phyloP scores from a whole-genome alignment of 306 rosid species.

The Pueraria montana region DNA sequence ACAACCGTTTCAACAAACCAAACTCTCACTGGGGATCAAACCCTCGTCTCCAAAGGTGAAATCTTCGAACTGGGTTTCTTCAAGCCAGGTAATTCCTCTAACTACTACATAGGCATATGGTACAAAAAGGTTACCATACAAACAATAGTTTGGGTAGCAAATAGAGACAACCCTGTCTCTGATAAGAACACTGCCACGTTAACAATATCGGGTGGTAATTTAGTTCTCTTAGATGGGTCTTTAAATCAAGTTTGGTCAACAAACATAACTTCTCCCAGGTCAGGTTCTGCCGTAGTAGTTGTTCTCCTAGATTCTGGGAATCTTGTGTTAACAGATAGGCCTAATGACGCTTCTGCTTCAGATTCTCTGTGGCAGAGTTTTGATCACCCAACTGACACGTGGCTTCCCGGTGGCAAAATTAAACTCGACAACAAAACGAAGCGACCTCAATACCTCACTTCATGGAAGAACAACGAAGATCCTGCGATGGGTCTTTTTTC shows the following conservation, averaged over 20 bases:
- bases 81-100: conserved; percentile 58
- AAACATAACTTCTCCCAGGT: conserved; percentile 41
- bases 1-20: not conserved
- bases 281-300: conserved; percentile 50
- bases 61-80: conserved; percentile 60
- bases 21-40: conserved; percentile 20
- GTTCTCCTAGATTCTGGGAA: conserved; percentile 61
- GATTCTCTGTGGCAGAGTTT: conserved; percentile 66
- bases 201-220: conserved; percentile 55
- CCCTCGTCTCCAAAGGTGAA: not conserved
- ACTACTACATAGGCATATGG: conserved; percentile 74
- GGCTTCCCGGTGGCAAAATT: conserved; percentile 64
- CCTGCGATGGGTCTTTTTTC: conserved; percentile 64
- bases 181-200: conserved; percentile 57
- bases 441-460: conserved; percentile 56
- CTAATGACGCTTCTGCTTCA: conserved; percentile 23
- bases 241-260: conserved; percentile 70
- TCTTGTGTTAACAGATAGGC: conserved; percentile 50
- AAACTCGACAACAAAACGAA: conserved; percentile 55
- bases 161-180: conserved; percentile 63
- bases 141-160: conserved; percentile 74
- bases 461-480: conserved; percentile 68
- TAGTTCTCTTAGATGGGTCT: conserved; percentile 58
- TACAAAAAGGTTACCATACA: conserved; percentile 45
- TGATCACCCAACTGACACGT: conserved; percentile 69